Percentiles rank a stretch among this genome's conserved stretches.
phyloP scores from a whole-genome alignment of 345 rosid genomes.

The Pistacia vera region DNA sequence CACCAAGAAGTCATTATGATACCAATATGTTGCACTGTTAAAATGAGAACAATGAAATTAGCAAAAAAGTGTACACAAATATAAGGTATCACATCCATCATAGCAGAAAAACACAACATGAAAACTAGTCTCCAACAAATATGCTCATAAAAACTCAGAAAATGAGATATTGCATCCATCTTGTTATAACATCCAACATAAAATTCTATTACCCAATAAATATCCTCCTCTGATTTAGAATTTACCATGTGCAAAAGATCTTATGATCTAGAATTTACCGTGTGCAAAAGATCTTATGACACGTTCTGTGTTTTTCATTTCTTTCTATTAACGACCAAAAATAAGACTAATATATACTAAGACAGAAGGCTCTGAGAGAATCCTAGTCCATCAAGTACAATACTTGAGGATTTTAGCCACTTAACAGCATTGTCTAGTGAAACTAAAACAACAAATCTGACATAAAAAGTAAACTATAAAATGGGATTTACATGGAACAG shows the following conservation, averaged over 20 bases:
- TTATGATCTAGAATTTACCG: too few relatives aligned
- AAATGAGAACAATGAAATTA: neutral
- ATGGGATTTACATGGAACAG: conserved; percentile 71
- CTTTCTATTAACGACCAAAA: too few relatives aligned
- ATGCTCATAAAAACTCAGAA: neutral
- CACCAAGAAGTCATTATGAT: neutral
- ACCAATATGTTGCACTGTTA: neutral
- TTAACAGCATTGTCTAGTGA: neutral
- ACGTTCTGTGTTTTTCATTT: too few relatives aligned
- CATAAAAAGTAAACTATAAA: neutral
- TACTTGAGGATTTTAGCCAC: neutral
- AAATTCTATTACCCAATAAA: neutral
- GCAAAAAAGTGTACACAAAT: too few relatives aligned
- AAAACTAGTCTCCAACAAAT: neutral
- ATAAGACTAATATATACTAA: too few relatives aligned
- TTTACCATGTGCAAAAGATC: too few relatives aligned
- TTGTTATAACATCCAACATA: neutral
- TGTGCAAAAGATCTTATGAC: neutral
- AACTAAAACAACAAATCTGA: neutral
- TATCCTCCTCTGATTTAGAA: neutral
- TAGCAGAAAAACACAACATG: neutral
- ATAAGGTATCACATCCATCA: neutral
- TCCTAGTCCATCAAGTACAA: too few relatives aligned
- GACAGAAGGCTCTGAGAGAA: too few relatives aligned
- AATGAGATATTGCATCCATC: neutral